Evolutionary conservation across 495 filamentous ascomycete genomes (phyloP).

Genomic region (Penicillium egyptiacum): DNA sequence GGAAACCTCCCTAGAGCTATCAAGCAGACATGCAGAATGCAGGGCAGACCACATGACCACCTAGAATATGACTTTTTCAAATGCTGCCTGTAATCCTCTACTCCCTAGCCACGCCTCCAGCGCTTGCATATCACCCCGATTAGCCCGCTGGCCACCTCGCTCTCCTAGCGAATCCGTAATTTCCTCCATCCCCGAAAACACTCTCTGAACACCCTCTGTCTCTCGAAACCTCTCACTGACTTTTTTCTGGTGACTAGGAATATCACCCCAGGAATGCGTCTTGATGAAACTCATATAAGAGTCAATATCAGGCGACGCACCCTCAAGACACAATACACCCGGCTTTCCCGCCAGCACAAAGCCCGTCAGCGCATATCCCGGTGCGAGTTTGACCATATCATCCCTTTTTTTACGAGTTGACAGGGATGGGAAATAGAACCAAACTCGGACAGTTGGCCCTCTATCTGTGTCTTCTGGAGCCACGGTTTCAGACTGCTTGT

Average conservation of each 20-base stretch:
- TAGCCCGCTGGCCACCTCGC: conserved; percentile 40
- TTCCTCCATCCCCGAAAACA: conserved; percentile 41
- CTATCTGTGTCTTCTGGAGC: conserved; percentile 1
- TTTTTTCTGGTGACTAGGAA: conserved; percentile 45
- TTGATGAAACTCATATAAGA: conserved; percentile 47
- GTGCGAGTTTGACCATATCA: conserved; percentile 41
- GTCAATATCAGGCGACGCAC: conserved; percentile 34
- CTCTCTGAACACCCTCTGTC: conserved; percentile 30
- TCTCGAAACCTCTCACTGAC: conserved; percentile 44
- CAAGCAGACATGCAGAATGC: neutral
- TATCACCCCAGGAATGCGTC: conserved; percentile 47
- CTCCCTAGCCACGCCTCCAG: conserved; percentile 38
- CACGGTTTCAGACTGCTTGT: conserved; percentile 15
- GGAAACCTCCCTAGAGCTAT: neutral
- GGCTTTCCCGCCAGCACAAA: conserved; percentile 45
- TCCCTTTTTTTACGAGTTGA: conserved; percentile 40
- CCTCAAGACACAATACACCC: conserved; percentile 43
- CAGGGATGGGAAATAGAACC: conserved; percentile 46
- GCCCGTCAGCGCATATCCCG: conserved; percentile 36
- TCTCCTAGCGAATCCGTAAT: conserved; percentile 43
- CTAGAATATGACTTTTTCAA: conserved; percentile 43
- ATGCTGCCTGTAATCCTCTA: conserved; percentile 36
- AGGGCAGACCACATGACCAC: neutral
- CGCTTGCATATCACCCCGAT: conserved; percentile 50
- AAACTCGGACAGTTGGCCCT: conserved; percentile 35